Conservation (phyloP, 805 yeast species). For the Komagataella kurtzmanii region DNA sequence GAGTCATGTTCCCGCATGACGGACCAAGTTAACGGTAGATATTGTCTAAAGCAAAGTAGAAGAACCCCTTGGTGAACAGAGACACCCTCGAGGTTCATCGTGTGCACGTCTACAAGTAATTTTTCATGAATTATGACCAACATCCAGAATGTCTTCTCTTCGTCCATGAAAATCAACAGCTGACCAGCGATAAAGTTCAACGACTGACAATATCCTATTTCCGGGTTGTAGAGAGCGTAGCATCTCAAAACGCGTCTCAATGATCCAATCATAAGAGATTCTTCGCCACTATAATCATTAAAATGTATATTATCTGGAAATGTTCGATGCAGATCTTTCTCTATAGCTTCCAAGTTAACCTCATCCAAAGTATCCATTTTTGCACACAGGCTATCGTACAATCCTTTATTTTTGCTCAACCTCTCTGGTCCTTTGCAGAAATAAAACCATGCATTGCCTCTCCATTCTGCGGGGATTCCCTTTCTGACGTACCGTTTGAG, state of each 20-base stretch:
- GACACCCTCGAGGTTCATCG: slow-evolving; percentile 83
- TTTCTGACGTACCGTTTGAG: slow-evolving; percentile 71
- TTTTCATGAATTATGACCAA: slow-evolving; percentile 77
- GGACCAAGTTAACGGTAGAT: slow-evolving; percentile 71
- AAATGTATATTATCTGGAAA: slow-evolving; percentile 89
- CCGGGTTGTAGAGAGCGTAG: slow-evolving; percentile 76
- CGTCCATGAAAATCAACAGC: slow-evolving; percentile 72
- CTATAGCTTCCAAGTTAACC: slow-evolving; percentile 84
- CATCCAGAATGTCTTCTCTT: slow-evolving; percentile 93
- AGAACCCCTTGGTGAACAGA: slow-evolving; percentile 90
- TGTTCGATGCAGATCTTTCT: slow-evolving; percentile 85
- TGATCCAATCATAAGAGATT: slow-evolving; percentile 54
- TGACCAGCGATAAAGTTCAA: slow-evolving; percentile 87
- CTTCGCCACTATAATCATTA: slow-evolving; percentile 31
- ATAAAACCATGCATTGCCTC: slow-evolving; percentile 95
- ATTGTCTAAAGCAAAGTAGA: slow-evolving; percentile 75
- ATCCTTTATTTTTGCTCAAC: slow-evolving; percentile 54
- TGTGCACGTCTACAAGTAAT: slow-evolving; percentile 85
- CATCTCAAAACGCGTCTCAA: slow-evolving; percentile 73
- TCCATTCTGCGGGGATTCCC: slow-evolving; percentile 95
- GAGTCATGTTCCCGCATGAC: slow-evolving; percentile 15
- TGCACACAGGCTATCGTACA: slow-evolving; percentile 55
- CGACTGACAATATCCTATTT: slow-evolving; percentile 92
- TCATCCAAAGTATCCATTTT: slow-evolving; percentile 41
- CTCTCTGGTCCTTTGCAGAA: slow-evolving; percentile 68